phyloP scores from a whole-genome alignment of 441 rosid species.

The Arabidopsis hybrid region DNA sequence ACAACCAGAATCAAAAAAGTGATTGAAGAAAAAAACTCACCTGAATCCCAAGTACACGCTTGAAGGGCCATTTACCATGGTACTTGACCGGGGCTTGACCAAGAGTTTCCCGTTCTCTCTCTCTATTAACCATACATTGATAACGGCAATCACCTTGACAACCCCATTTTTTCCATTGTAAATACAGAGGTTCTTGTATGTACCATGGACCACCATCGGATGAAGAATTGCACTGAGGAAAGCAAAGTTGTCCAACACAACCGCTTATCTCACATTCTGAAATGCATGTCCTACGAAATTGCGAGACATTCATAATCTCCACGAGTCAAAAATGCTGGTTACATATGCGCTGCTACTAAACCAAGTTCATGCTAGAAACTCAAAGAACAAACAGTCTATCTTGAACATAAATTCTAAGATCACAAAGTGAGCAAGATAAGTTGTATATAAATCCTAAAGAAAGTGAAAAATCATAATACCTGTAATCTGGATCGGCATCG shows the following conservation, averaged over 20 bases:
- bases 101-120: conserved; percentile 63
- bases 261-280: conserved; percentile 64
- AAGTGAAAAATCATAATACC: conserved; percentile 49
- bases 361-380: conserved; percentile 9
- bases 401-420: not conserved
- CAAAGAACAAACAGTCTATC: not conserved
- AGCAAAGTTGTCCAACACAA: conserved; percentile 73
- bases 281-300: conserved; percentile 59
- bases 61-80: conserved; percentile 98
- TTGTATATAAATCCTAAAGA: not conserved
- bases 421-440: not conserved
- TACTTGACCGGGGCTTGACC: conserved; percentile 77
- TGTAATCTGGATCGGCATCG: conserved; percentile 81
- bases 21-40: conserved; percentile 46
- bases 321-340: conserved; percentile 7
- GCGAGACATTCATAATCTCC: conserved; percentile 9
- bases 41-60: conserved; percentile 85
- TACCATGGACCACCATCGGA: conserved; percentile 79
- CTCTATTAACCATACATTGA: conserved; percentile 82
- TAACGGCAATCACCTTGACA: conserved; percentile 89
- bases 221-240: conserved; percentile 75
- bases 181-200: conserved; percentile 78
- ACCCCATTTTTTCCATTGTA: conserved; percentile 82
- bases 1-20: not conserved
- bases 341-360: not conserved